Evolutionary conservation across 345 rosid genomes (phyloP), one percentile per base, ranked within the genome.

Genomic region (Bretschneidera sinensis): DNA sequence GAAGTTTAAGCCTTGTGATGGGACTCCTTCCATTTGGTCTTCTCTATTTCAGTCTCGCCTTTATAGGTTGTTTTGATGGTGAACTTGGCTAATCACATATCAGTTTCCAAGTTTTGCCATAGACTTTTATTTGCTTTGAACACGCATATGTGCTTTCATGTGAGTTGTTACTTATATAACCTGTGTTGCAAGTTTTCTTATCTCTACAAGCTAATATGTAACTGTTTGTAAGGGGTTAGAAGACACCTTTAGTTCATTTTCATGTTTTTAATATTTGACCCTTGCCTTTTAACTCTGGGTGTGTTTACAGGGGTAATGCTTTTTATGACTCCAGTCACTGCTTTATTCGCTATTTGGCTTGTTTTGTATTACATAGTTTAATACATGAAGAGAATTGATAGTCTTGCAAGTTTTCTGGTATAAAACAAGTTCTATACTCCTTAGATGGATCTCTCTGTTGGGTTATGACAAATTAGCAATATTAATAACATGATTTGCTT

Each of bases 161-260:
- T 72, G 68, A 72, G 67, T 67, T 71, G 77, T 67, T 58, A 47
- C 65, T 65, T 73, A 43, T 68, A 59, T 70, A 73, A 65, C 77
- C 62, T 70, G 71, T 69, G 49, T 65, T 54, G 65, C 31, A 59
- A 65, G 76, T 60, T 51, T 51, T 58, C 64, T 60, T 60, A 43
- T 63, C 66, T 65, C 83, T 76, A 72, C 80, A 69, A 74, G 72
- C 74, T 74, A 74, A 62, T 70, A 64, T 69, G 76, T 63, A 76
- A 69, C 79, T 63, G 65, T 69, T 56, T 74, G 75, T 48, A 58
- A 68, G 65, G 60, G 70, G 56, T 56, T 76, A 70, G 82, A 60
- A 23, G 16, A 60, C 73, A 56, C 54, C 60, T 62, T 65, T 62
- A 55, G 67, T 43, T 66, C 43, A 19, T 19, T 66, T 64, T 66